Conservation (phyloP, 768 basidiomycete species). For the Baorangia bicolor region DNA sequence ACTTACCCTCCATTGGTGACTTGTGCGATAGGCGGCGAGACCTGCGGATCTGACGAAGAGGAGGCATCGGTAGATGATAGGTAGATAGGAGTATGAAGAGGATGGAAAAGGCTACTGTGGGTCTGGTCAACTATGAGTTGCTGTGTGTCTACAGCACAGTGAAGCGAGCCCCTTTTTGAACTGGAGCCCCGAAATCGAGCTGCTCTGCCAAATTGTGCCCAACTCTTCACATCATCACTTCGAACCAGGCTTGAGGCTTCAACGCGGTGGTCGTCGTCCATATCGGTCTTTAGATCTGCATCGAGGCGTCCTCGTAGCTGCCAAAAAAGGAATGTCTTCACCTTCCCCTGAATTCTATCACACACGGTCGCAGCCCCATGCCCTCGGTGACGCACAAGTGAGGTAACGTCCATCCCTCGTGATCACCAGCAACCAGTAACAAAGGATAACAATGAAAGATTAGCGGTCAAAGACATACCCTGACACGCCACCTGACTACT, state of each 20-base stretch:
- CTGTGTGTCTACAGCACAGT: slow-evolving; percentile 7
- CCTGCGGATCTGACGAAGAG: slow-evolving; percentile 36
- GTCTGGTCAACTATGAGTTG: slow-evolving; percentile 1
- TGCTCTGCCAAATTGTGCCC: slow-evolving; percentile 18
- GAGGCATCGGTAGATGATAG: slow-evolving; percentile 29
- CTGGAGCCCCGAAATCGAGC: slow-evolving; percentile 18
- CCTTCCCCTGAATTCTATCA: slow-evolving; percentile 5
- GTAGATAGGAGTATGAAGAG: not conserved
- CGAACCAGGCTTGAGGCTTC: slow-evolving; percentile 38
- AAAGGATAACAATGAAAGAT: slow-evolving; percentile 3
- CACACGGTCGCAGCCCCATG: not conserved
- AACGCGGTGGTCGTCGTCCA: slow-evolving; percentile 23
- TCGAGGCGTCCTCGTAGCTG: slow-evolving; percentile 9
- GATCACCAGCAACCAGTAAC: slow-evolving; percentile 6
- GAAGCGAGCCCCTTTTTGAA: slow-evolving; percentile 32
- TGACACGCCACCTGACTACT: not conserved
- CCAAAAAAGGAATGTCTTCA: slow-evolving; percentile 12
- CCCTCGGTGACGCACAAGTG: slow-evolving; percentile 4
- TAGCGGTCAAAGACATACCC: not conserved
- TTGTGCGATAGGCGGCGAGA: slow-evolving; percentile 46
- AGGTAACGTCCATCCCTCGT: slow-evolving; percentile 1
- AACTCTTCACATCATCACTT: slow-evolving; percentile 40
- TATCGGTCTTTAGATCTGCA: slow-evolving; percentile 31
- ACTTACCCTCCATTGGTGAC: slow-evolving; percentile 35
- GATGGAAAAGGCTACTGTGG: not conserved